Base-by-base conservation (phyloP, 202 grass and related monocot genomes). In the Brachypodium distachyon region DNA sequence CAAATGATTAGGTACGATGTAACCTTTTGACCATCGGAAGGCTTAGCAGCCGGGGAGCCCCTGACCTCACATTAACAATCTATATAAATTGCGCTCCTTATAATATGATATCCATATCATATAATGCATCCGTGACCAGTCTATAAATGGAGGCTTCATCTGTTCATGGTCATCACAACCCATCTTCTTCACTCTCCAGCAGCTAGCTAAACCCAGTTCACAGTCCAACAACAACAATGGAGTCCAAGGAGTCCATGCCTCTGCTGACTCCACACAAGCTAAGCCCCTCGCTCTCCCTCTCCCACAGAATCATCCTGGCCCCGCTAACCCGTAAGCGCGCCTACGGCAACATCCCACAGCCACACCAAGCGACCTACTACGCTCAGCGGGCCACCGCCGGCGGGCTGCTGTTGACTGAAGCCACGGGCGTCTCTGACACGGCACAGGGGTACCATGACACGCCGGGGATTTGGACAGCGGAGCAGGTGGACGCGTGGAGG, bases 391-490 rank as follows among this genome's bases (percentile, higher is more conserved):
- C 68, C 31, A 52, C 47, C n/a, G 0, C n/a, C n/a, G 68, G 48
- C 68, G 48, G 48, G 3, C 32, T 72, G 31, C 68, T 72, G 0
- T 53, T 72, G 12, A 25, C 68, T 0, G 68, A 72, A 48, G 68
- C 48, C 5, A 54, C 48, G 6, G 68, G 31, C 5, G 19, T 72
- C n/a, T 72, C 68, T 12, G 48, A 2, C 48, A 72, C 68, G 11
- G 68, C 66, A 7, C 42, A n/a, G 28, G 65, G 65, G 14, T 28
- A 48, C 65, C 26, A 25, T 13, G 23, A 80, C 60, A 50, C 13
- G 0, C 82, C 73, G 6, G 82, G 52, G 23, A 26, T 84, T 10
- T 84, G 82, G 82, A 62, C 28, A 7, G 50, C 27, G 49, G 73
- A 84, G 52, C 82, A 84, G 12, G 72, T 78, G 0, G 51, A 72